These are phyloP conservation scores for Polymyxa betae DNA, from an alignment of 208 protist genomes.

Conservation along the genomic window DNA sequence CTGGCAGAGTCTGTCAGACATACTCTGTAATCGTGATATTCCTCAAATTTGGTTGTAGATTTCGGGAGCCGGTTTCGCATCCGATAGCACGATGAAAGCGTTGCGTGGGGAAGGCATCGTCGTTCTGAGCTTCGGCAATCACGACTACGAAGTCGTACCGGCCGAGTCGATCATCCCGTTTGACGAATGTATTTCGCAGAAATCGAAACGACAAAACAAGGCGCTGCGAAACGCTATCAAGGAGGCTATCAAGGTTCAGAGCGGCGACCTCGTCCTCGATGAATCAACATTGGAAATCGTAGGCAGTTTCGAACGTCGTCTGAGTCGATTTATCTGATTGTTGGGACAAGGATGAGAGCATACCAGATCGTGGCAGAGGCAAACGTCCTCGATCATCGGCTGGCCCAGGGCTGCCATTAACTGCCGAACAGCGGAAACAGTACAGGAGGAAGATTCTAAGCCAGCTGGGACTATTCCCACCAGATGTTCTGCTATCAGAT, in stretches of 20 bases:
- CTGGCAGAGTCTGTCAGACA: not conserved
- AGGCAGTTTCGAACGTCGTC: not conserved
- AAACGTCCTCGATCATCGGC: not conserved
- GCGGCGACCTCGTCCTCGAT: slow-evolving; percentile 20
- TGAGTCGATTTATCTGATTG: not conserved
- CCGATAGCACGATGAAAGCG: not conserved
- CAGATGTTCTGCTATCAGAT: slow-evolving; percentile 13
- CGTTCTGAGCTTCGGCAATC: slow-evolving; percentile 26
- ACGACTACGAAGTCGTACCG: slow-evolving; percentile 38
- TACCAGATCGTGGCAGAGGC: not conserved
- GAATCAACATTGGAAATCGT: not conserved
- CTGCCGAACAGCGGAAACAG: slow-evolving; percentile 24
- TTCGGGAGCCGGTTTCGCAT: not conserved
- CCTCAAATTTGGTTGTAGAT: not conserved
- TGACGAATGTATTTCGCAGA: not conserved
- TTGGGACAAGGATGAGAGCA: not conserved
- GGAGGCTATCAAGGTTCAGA: not conserved
- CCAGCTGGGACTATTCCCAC: slow-evolving; percentile 11
- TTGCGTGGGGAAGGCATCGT: not conserved
- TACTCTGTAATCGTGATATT: not conserved
- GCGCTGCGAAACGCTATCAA: not conserved
- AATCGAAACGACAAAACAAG: not conserved
- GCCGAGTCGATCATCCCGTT: not conserved
- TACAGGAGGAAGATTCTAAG: slow-evolving; percentile 29
- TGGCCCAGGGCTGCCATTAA: not conserved